These are phyloP conservation scores for Globisporangium uncinulatum DNA, from an alignment of 352 stramenopile species.

Conservation along the genomic window DNA sequence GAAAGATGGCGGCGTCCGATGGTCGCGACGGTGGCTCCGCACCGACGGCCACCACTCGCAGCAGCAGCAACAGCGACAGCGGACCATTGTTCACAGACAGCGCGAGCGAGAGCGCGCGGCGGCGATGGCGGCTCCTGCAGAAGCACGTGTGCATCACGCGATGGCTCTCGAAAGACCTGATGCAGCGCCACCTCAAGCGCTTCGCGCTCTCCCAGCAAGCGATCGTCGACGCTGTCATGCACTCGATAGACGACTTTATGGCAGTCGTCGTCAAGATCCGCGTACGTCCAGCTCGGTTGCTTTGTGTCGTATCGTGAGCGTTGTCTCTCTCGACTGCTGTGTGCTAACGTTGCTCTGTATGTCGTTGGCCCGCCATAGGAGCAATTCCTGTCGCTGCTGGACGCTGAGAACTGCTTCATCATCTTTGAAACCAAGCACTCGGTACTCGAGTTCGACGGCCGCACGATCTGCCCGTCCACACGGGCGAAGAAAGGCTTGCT, in stretches of 20 bases:
- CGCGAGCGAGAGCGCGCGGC: conserved; percentile 26
- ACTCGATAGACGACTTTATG: conserved; percentile 38
- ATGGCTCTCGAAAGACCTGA: conserved; percentile 51
- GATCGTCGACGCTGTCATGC: conserved; percentile 42
- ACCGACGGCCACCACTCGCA: not conserved
- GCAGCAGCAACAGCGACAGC: not conserved
- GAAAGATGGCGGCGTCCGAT: conserved; percentile 8
- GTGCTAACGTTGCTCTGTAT: too few species aligned
- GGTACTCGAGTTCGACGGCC: conserved; percentile 57
- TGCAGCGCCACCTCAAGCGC: conserved; percentile 34
- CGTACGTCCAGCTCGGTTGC: not conserved
- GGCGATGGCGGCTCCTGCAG: conserved; percentile 51
- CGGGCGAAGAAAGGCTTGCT: conserved; percentile 23
- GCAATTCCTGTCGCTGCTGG: conserved; percentile 56
- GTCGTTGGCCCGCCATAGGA: conserved; percentile 9
- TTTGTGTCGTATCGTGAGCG: not conserved
- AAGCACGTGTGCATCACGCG: conserved; percentile 61
- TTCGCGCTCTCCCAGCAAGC: conserved; percentile 46
- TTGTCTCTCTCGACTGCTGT: not conserved
- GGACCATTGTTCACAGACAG: conserved; percentile 5
- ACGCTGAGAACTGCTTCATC: conserved; percentile 57
- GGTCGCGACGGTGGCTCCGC: not conserved
- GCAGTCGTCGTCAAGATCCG: conserved; percentile 50
- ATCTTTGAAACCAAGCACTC: conserved; percentile 47
- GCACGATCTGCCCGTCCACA: conserved; percentile 32